Evolutionary conservation across 768 basidiomycete species (phyloP).

Genomic region (Saitozyma sp.): DNA sequence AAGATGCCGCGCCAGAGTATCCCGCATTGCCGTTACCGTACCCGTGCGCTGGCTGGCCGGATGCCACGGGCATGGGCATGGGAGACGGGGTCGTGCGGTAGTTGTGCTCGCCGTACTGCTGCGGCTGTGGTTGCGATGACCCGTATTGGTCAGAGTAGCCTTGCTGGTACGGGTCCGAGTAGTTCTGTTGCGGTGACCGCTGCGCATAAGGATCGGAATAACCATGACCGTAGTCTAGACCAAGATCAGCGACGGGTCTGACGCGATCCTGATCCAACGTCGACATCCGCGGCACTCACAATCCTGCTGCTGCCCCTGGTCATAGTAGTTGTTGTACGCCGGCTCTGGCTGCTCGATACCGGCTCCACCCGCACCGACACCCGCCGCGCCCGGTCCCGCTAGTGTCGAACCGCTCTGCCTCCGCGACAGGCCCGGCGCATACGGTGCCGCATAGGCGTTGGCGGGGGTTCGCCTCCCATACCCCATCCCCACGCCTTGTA

Average conservation of each 20-base stretch:
- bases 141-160: neutral
- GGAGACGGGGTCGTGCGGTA: slow-evolving; percentile 5
- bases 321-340: slow-evolving; percentile 21
- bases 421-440: slow-evolving; percentile 9
- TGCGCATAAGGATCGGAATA: slow-evolving; percentile 22
- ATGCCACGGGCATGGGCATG: slow-evolving; percentile 8
- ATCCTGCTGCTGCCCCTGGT: slow-evolving; percentile 14
- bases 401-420: slow-evolving; percentile 1
- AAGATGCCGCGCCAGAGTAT: slow-evolving; percentile 11
- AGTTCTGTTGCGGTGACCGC: slow-evolving; percentile 16
- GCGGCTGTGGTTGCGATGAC: slow-evolving; percentile 3
- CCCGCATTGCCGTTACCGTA: neutral
- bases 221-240: slow-evolving; percentile 13
- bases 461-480: slow-evolving; percentile 33
- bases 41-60: slow-evolving; percentile 5
- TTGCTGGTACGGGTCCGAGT: slow-evolving; percentile 5
- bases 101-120: slow-evolving; percentile 5
- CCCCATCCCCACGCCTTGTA: slow-evolving; percentile 30
- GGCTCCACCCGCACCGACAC: slow-evolving; percentile 39
- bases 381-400: slow-evolving; percentile 31
- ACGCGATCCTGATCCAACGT: neutral
- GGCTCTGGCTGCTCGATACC: slow-evolving; percentile 25
- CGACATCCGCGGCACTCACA: slow-evolving; percentile 7
- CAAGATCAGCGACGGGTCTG: neutral
- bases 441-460: slow-evolving; percentile 11